Percentiles rank a stretch among this genome's conserved stretches.
Evolutionary conservation across 805 yeast genomes (phyloP).

Genomic region (Zygotorulaspora florentina): DNA sequence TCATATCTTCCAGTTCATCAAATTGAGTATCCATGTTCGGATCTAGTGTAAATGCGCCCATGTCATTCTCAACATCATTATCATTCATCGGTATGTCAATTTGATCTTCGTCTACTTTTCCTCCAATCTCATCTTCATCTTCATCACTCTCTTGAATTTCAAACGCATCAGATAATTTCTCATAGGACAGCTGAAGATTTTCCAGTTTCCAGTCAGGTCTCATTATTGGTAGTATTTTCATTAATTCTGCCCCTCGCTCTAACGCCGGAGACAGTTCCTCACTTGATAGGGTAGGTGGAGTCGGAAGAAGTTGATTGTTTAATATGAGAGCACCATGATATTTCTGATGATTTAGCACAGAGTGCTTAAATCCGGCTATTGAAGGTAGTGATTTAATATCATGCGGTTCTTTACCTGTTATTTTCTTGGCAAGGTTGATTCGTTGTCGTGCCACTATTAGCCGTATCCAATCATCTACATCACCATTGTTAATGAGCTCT

Average conservation of each 20-base stretch:
- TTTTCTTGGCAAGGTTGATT: slow-evolving; percentile 22
- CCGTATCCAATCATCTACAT: slow-evolving; percentile 38
- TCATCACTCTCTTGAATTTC: slow-evolving; percentile 11
- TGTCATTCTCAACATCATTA: not conserved
- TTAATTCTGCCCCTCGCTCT: slow-evolving; percentile 28
- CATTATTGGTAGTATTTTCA: slow-evolving; percentile 38
- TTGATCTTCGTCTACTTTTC: slow-evolving; percentile 4
- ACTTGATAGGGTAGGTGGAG: slow-evolving; percentile 4
- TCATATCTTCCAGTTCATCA: slow-evolving; percentile 32
- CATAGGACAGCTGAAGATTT: slow-evolving; percentile 30
- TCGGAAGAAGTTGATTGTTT: slow-evolving; percentile 16
- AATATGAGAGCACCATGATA: not conserved
- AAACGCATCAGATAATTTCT: slow-evolving; percentile 14
- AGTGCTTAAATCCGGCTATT: slow-evolving; percentile 25
- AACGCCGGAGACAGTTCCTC: slow-evolving; percentile 4
- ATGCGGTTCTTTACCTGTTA: slow-evolving; percentile 21
- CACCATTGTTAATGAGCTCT: slow-evolving; percentile 31
- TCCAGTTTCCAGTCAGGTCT: slow-evolving; percentile 32
- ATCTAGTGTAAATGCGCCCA: slow-evolving; percentile 10
- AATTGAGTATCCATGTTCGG: slow-evolving; percentile 21
- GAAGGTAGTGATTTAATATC: slow-evolving; percentile 20
- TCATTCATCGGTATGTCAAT: slow-evolving; percentile 7
- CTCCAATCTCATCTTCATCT: slow-evolving; percentile 9
- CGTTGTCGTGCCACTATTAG: slow-evolving; percentile 31
- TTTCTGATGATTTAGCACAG: slow-evolving; percentile 14